Evolutionary conservation across 805 yeast genomes (phyloP).

Genomic region (Candida yuanshanica): DNA sequence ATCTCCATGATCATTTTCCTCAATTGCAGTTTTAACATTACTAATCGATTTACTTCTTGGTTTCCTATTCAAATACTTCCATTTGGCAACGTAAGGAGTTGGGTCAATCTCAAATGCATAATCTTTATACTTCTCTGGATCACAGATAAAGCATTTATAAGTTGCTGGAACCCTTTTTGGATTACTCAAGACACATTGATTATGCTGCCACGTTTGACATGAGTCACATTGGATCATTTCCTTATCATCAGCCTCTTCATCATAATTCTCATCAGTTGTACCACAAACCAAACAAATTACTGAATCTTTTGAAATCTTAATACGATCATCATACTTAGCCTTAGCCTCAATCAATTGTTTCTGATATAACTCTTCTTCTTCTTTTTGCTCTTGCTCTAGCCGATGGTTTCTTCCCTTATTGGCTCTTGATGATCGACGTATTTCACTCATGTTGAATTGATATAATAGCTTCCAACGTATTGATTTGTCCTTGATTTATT

Average conservation of each 20-base stretch:
- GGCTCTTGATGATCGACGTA: conserved; percentile 38
- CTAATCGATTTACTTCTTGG: not conserved
- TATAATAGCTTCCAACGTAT: no score
- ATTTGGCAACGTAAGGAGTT: conserved; percentile 8
- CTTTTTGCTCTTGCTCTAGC: conserved; percentile 23
- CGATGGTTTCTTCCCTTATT: conserved; percentile 36
- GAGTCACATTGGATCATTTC: conserved; percentile 61
- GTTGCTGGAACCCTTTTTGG: conserved; percentile 36
- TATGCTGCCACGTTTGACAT: conserved; percentile 72
- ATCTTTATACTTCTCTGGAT: conserved; percentile 32
- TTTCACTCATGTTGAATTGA: no score
- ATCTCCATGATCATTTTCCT: conserved; percentile 1
- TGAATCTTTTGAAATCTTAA: conserved; percentile 20
- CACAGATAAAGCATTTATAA: conserved; percentile 54
- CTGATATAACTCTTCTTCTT: conserved; percentile 23
- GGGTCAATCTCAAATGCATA: conserved; percentile 28
- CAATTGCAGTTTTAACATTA: not conserved
- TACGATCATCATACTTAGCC: conserved; percentile 12
- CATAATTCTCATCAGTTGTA: conserved; percentile 49
- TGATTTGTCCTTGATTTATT: no score
- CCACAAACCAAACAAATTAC: conserved; percentile 63
- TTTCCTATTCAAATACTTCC: conserved; percentile 1
- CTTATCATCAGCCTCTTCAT: conserved; percentile 51
- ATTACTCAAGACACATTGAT: conserved; percentile 49
- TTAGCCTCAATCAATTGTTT: conserved; percentile 8